Conservation (phyloP, 1,139 yeast genomes). For the Blastobotrys proliferans region DNA sequence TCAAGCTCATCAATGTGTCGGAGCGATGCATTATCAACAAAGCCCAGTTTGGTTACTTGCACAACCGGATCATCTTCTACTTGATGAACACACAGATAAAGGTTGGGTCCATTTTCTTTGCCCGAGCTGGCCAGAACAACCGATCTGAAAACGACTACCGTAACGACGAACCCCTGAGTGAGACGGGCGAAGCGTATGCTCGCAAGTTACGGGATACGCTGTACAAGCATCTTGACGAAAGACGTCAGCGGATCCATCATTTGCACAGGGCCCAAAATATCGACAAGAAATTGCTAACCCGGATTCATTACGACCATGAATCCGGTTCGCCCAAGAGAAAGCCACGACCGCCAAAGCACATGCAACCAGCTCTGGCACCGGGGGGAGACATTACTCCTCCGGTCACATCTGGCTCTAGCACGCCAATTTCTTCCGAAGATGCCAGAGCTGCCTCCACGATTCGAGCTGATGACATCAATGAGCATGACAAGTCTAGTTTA, state of each 20-base stretch:
- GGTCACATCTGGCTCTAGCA: slow-evolving; percentile 26
- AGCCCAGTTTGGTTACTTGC: slow-evolving; percentile 80
- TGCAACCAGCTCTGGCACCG: background rate
- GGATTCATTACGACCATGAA: slow-evolving; percentile 13
- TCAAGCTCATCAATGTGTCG: slow-evolving; percentile 86
- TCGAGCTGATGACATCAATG: slow-evolving; percentile 25
- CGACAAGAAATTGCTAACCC: slow-evolving; percentile 13
- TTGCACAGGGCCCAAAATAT: slow-evolving; percentile 11
- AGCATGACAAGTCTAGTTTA: slow-evolving; percentile 25
- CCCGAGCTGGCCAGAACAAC: slow-evolving; percentile 46
- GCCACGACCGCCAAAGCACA: background rate
- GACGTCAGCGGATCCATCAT: slow-evolving; percentile 21
- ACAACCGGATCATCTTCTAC: slow-evolving; percentile 84
- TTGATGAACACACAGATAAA: slow-evolving; percentile 83
- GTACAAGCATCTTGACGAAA: slow-evolving; percentile 35
- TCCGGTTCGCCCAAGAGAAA: background rate
- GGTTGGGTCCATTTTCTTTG: slow-evolving; percentile 82
- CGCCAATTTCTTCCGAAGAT: slow-evolving; percentile 26
- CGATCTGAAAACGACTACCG: slow-evolving; percentile 30
- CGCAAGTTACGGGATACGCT: slow-evolving; percentile 39
- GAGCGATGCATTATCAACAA: slow-evolving; percentile 76
- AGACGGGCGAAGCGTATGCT: slow-evolving; percentile 38
- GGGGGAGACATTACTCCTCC: slow-evolving; percentile 22
- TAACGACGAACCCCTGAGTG: slow-evolving; percentile 37
- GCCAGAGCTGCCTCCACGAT: slow-evolving; percentile 27